Conservation (phyloP, 345 rosid genomes). For the Citrus unshiu region DNA sequence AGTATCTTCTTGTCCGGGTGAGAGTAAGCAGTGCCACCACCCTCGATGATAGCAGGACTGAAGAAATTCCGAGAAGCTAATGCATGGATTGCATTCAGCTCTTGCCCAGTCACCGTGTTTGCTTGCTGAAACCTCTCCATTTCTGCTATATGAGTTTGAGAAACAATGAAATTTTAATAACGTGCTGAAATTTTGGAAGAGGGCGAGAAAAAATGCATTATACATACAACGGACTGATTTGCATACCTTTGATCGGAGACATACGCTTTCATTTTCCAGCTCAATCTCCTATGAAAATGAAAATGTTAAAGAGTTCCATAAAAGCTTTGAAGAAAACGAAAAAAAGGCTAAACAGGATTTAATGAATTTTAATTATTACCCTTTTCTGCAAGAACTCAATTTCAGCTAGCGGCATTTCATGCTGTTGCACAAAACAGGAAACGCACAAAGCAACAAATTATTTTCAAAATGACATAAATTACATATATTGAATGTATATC, state of each 20-base stretch:
- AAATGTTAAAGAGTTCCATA: not conserved
- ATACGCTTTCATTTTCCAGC: slow-evolving; percentile 80
- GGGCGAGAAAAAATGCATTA: too few relatives aligned
- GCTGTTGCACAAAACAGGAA: slow-evolving; percentile 42
- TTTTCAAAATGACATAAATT: not conserved
- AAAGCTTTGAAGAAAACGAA: not conserved
- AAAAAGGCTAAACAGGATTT: not conserved
- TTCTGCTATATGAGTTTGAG: slow-evolving; percentile 57
- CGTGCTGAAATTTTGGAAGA: not conserved
- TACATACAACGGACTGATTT: not conserved
- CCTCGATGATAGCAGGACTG: slow-evolving; percentile 47
- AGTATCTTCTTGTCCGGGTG: slow-evolving; percentile 71
- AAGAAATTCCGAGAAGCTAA: slow-evolving; percentile 87
- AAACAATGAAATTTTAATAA: too few relatives aligned
- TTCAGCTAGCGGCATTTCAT: slow-evolving; percentile 88
- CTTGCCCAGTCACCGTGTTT: slow-evolving; percentile 66
- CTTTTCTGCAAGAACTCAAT: slow-evolving; percentile 83
- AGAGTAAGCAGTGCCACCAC: slow-evolving; percentile 41
- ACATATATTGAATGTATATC: not conserved
- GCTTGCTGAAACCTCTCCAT: slow-evolving; percentile 78
- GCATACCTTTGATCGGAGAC: slow-evolving; percentile 72
- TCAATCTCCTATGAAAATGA: slow-evolving; percentile 60
- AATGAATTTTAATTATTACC: slow-evolving; percentile 31
- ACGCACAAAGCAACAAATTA: not conserved
- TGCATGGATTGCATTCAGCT: slow-evolving; percentile 80